phyloP scores from a whole-genome alignment of 1,284 basidiomycete species.

The Flammula alnicola region DNA sequence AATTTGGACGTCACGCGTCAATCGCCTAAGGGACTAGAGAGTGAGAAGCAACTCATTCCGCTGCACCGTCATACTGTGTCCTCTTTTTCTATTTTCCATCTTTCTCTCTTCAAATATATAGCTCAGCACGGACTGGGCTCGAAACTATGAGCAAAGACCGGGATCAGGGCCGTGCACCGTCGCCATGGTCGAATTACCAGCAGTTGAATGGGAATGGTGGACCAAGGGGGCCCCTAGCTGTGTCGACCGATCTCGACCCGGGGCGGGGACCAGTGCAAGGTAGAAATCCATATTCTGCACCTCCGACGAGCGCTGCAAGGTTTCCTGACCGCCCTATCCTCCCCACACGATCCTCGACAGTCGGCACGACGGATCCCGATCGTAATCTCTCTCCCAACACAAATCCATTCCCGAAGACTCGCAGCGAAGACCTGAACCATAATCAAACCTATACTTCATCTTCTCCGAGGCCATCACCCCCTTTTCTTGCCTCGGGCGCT shows the following conservation, averaged over 20 bases:
- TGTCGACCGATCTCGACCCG: constrained; percentile 27
- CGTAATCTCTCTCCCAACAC: constrained; percentile 47
- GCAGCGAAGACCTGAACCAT: constrained; percentile 77
- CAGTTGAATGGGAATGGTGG: constrained; percentile 14
- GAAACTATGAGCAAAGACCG: constrained; percentile 43
- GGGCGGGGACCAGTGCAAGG: constrained; percentile 22
- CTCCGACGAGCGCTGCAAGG: constrained; percentile 39
- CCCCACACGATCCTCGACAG: constrained; percentile 66
- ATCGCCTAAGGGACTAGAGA: too few relatives aligned
- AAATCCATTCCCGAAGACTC: constrained; percentile 47
- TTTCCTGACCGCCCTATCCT: constrained; percentile 54
- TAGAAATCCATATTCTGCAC: constrained; percentile 37
- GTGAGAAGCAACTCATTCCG: constrained; percentile 3
- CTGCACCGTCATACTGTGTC: constrained; percentile 2
- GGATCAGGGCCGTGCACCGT: constrained; percentile 34
- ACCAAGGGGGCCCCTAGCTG: constrained; percentile 22
- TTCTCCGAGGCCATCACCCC: constrained; percentile 52
- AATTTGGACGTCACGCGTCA: too few relatives aligned
- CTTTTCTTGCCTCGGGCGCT: constrained; percentile 49
- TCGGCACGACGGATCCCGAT: constrained; percentile 56
- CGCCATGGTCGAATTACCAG: constrained; percentile 35
- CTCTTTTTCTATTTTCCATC: not conserved
- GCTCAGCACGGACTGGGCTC: constrained; percentile 10
- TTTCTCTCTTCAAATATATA: not conserved
- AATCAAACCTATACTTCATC: constrained; percentile 32